Evolutionary conservation across 2,329 filamentous ascomycete species (phyloP).

Genomic region (Pseudogymnoascus sp.): DNA sequence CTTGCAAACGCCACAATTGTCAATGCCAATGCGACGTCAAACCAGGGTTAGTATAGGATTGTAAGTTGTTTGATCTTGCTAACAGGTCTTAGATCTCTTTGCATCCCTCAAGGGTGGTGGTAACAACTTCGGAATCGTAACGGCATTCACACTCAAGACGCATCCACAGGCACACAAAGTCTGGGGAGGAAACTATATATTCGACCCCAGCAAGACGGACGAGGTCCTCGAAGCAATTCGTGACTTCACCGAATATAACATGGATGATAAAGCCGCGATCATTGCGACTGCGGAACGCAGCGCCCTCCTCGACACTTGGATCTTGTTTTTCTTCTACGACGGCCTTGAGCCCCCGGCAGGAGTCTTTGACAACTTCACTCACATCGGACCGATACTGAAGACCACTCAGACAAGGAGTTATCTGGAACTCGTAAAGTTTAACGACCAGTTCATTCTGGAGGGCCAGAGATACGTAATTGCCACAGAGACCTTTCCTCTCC

Average conservation of each 20-base stretch:
- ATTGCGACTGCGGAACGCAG: slow-evolving; percentile 47
- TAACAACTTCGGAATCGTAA: slow-evolving; percentile 26
- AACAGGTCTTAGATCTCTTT: slow-evolving; percentile 15
- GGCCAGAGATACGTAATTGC: slow-evolving; percentile 11
- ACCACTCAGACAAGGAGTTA: slow-evolving; percentile 5
- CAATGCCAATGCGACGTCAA: slow-evolving; percentile 17
- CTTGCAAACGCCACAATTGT: slow-evolving; percentile 18
- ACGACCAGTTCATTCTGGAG: slow-evolving; percentile 5
- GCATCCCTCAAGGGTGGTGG: slow-evolving; percentile 22
- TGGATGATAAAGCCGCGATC: slow-evolving; percentile 51
- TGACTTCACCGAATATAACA: slow-evolving; percentile 49
- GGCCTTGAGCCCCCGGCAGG: slow-evolving; percentile 40
- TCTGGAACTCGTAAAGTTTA: slow-evolving; percentile 6
- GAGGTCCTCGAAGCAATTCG: slow-evolving; percentile 39
- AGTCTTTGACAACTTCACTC: slow-evolving; percentile 40
- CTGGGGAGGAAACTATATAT: slow-evolving; percentile 30
- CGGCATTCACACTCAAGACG: slow-evolving; percentile 22
- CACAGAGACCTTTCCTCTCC: slow-evolving; percentile 10
- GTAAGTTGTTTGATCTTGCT: background rate
- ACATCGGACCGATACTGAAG: slow-evolving; percentile 24
- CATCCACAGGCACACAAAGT: slow-evolving; percentile 24
- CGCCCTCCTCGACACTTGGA: slow-evolving; percentile 42
- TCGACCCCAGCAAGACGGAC: slow-evolving; percentile 22
- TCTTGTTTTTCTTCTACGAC: slow-evolving; percentile 57
- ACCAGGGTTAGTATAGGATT: background rate